These are phyloP conservation scores for Candida morakotiae DNA, from an alignment of 805 yeast species.

Conservation along the genomic window DNA sequence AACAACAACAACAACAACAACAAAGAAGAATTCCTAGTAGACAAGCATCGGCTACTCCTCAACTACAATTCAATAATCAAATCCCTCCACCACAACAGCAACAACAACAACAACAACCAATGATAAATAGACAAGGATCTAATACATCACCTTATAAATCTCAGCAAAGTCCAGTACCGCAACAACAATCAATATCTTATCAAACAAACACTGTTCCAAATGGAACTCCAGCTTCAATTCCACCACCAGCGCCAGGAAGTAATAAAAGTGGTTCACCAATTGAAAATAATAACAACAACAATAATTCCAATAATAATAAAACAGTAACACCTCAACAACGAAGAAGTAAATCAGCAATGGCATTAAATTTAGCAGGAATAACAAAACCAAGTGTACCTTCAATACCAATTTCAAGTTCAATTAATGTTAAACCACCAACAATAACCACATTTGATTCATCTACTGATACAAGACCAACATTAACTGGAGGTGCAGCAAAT, in stretches of 20 bases:
- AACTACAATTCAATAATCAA: constrained; percentile 2
- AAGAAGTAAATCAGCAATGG: constrained; percentile 10
- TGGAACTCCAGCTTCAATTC: constrained; percentile 6
- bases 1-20: constrained; percentile 3
- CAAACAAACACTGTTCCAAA: constrained; percentile 4
- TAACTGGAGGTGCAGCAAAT: constrained; percentile 80
- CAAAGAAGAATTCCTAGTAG: constrained; percentile 5
- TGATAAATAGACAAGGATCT: constrained; percentile 4
- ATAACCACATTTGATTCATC: constrained; percentile 64
- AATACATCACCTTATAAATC: constrained; percentile 1
- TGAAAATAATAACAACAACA: constrained; percentile 2
- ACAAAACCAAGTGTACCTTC: constrained; percentile 57
- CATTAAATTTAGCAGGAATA: constrained; percentile 33
- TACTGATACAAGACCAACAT: constrained; percentile 60
- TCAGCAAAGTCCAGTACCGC: constrained; percentile 1
- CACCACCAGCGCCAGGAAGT: constrained; percentile 11
- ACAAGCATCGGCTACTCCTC: constrained; percentile 9
- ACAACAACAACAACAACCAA: constrained; percentile 5
- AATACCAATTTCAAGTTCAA: constrained; percentile 66
- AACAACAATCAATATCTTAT: constrained; percentile 4
- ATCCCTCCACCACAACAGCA: too few species aligned
- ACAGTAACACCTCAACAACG: constrained; percentile 9
- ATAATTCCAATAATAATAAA: constrained; percentile 2
- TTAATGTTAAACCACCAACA: constrained; percentile 61
- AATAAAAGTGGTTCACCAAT: constrained; percentile 1